Evolutionary conservation across 2,329 filamentous ascomycete species (phyloP), one percentile per base, ranked within the genome.

Genomic region (Colletotrichum camelliae): DNA sequence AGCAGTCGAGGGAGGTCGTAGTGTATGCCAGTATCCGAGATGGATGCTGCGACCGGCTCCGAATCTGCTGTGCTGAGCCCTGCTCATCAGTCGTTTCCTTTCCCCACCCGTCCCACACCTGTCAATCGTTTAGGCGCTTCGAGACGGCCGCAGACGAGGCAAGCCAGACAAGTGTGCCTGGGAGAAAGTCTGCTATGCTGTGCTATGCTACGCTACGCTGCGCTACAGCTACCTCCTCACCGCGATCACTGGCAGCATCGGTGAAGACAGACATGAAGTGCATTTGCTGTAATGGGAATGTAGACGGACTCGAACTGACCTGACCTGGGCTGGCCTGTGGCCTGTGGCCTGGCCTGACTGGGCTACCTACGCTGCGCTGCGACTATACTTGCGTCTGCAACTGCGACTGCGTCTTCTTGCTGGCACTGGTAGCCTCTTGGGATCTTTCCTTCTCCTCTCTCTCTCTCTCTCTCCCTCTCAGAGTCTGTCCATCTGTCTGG

Each of bases 51-150:
- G 65, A 52, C 27, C 58, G 58, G 27, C 27, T 52, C 48, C 37
- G 27, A 67, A 16, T 72, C 68, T 33, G 39, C 61, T 72, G 35
- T 76, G 74, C 60, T 71, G 74, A 75, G 74, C 71, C 61, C 64
- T 57, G 66, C 39, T 37, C 61, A 67, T 67, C 67, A 61, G 60
- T 52, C 43, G 57, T 69, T 71, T 64, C 60, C 58, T 64, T 55
- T 58, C 52, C 29, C 66, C 74, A 67, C 66, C 31, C 15, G 57
- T 66, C 71, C 65, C 66, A 52, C 67, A 71, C 61, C 74, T 71
- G 67, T 76, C 66, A 71, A 39, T 33, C 52, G 27, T 75, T 61
- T 75, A 76, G 66, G 66, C 74, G 74, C 60, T 74, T 48, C 35
- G 52, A 43, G 57, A 48, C 72, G 66, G 72, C 60, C 71, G 39